Evolutionary conservation across 1,284 basidiomycete species (phyloP).

Genomic region (Mycena citricolor): DNA sequence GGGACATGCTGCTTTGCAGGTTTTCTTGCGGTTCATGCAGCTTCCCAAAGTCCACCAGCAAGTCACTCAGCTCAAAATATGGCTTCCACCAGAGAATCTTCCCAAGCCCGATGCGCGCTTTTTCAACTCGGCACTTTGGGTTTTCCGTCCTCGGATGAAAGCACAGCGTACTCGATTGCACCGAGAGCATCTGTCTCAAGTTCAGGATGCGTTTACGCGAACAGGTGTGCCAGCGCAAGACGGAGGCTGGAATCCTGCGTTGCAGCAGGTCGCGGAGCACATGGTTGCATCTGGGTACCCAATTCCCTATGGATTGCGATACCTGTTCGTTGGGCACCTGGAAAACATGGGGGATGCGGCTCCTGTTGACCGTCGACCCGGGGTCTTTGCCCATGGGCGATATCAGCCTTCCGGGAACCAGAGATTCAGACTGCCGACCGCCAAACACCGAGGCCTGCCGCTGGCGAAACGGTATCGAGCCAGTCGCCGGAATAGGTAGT

Average conservation of each 20-base stretch:
- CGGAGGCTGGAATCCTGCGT: slow-evolving; percentile 36
- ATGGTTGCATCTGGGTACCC: slow-evolving; percentile 36
- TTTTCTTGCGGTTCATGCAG: slow-evolving; percentile 12
- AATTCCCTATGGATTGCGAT: slow-evolving; percentile 20
- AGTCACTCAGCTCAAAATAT: neutral
- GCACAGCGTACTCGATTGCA: slow-evolving; percentile 15
- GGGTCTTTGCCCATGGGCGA: neutral
- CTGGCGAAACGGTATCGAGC: slow-evolving; percentile 5
- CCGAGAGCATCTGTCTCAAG: slow-evolving; percentile 13
- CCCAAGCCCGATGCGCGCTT: slow-evolving; percentile 62
- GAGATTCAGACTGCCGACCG: slow-evolving; percentile 9
- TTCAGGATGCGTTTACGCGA: slow-evolving; percentile 10
- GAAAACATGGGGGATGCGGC: neutral
- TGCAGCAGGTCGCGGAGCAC: slow-evolving; percentile 46
- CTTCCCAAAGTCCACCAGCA: neutral
- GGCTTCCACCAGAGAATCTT: slow-evolving; percentile 21
- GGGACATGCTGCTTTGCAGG: slow-evolving; percentile 10
- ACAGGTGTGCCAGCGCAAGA: slow-evolving; percentile 10
- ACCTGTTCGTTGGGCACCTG: slow-evolving; percentile 21
- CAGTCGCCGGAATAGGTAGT: neutral
- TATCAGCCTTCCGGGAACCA: neutral
- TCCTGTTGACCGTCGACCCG: neutral
- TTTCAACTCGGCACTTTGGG: slow-evolving; percentile 60
- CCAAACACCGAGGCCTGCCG: slow-evolving; percentile 11
- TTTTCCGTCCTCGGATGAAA: slow-evolving; percentile 37